Base-by-base conservation (phyloP, 176 grass and related monocot species). In the Chrysopogon serrulatus region DNA sequence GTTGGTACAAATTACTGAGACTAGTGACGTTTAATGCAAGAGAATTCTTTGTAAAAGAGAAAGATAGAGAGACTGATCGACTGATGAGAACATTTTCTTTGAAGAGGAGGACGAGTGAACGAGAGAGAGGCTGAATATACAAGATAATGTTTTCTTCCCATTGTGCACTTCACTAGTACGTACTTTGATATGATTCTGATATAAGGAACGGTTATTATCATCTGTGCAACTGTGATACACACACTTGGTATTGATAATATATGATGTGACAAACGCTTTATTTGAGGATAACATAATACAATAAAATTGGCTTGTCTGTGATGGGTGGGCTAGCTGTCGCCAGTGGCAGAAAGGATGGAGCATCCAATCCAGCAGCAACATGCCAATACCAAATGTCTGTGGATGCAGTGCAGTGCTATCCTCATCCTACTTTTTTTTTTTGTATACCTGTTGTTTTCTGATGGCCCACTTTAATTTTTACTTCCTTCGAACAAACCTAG, bases 221-320 rank as follows among this genome's bases (percentile, higher is more conserved):
- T 73, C 54, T n/a, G 35, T 36, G 65, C 57, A 18, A 49, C 14
- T 62, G 18, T 43, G 8, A 16, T 10, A 73, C 35, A 53, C 56
- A 68, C 0, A 41, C 4, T 14, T n/a, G 21, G n/a, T 12, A 31
- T 39, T 51, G 45, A 73, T 40, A 70, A 57, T 18, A 57, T 18
- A 69, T 24, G 83, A 78, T 78, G 83, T 61, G 83, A 78, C 83
- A 78, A 35, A 60, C 73, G 68, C 65, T 43, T 75, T 73, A 18
- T 47, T 31, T 87, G 44, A 65, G 57, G 59, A 42, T 67, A 87
- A 41, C 56, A 26, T 67, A 87, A 41, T 68, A 62, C 27, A 30
- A 23, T 15, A 41, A 44, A 23, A 86, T 57, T n/a, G 69, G 43
- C 16, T 80, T 79, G 66, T 84, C 71, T 56, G 10, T 24, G 61